These are phyloP conservation scores for Zymoseptoria brevis DNA, from an alignment of 2,329 filamentous ascomycete genomes.

Conservation along the genomic window DNA sequence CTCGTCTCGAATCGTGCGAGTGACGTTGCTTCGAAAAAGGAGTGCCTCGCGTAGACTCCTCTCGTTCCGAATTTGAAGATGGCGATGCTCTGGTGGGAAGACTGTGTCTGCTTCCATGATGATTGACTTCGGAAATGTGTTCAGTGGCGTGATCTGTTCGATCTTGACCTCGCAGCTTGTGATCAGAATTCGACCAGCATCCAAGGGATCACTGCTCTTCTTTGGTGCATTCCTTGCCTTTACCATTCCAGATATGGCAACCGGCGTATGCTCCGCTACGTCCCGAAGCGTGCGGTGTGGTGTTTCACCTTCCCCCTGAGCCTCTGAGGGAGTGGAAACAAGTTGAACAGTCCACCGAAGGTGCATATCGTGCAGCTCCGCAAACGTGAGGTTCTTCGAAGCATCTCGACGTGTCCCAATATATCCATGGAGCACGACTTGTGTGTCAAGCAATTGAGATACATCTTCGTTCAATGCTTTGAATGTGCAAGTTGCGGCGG, in stretches of 20 bases:
- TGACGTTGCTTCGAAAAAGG: conserved; percentile 57
- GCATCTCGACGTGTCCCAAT: conserved; percentile 61
- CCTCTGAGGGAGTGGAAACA: conserved; percentile 23
- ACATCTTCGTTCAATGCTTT: conserved; percentile 22
- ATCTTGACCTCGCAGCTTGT: conserved; percentile 42
- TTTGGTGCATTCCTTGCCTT: conserved; percentile 34
- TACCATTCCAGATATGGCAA: conserved; percentile 46
- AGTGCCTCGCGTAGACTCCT: conserved; percentile 59
- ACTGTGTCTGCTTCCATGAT: conserved; percentile 66
- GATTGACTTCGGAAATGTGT: conserved; percentile 65
- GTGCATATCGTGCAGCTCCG: conserved; percentile 43
- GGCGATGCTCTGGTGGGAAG: conserved; percentile 66
- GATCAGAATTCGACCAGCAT: conserved; percentile 4
- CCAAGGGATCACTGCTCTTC: neutral
- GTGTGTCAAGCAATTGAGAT: conserved; percentile 22
- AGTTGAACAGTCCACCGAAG: conserved; percentile 35
- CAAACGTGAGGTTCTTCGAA: conserved; percentile 63
- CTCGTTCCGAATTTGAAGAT: conserved; percentile 78
- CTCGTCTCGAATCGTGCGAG: conserved; percentile 45
- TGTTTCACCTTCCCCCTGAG: conserved; percentile 20
- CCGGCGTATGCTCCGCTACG: conserved; percentile 41
- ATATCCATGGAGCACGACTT: conserved; percentile 60
- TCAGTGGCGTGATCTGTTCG: conserved; percentile 57
- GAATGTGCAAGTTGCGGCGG: conserved; percentile 35
- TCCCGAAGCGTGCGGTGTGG: conserved; percentile 20